Conservation (phyloP, 371 early-diverging fungal species). For the Conidiobolus incongruus region DNA sequence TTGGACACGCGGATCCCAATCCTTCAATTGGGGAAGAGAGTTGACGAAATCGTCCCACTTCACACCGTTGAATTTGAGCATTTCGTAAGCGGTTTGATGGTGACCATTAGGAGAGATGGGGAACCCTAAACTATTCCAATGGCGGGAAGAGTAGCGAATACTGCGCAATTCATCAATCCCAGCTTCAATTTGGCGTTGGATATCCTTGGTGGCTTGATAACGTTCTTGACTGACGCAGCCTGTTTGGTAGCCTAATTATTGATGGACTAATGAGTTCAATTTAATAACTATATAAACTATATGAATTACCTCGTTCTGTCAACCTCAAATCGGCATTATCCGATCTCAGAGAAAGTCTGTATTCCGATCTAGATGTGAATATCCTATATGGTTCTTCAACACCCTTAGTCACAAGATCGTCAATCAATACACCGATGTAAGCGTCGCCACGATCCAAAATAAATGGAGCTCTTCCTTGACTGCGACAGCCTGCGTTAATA, state of each 20-base stretch:
- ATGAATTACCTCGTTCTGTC: constrained; percentile 28
- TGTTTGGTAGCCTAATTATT: constrained; percentile 16
- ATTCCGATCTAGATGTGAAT: constrained; percentile 69
- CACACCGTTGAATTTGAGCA: constrained; percentile 20
- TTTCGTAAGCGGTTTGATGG: constrained; percentile 20
- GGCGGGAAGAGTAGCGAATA: constrained; percentile 16
- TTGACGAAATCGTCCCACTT: constrained; percentile 17
- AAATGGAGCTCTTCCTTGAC: constrained; percentile 24
- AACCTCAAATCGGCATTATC: constrained; percentile 66
- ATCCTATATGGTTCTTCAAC: constrained; percentile 72
- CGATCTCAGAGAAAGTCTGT: constrained; percentile 43
- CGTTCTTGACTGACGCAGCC: constrained; percentile 23
- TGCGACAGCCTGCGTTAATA: constrained; percentile 49
- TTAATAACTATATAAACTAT: neutral
- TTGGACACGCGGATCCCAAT: constrained; percentile 15
- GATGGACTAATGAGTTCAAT: neutral
- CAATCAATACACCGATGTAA: constrained; percentile 67
- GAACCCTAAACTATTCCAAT: constrained; percentile 24
- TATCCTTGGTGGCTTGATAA: constrained; percentile 16
- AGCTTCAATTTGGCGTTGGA: constrained; percentile 11
- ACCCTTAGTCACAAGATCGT: constrained; percentile 63
- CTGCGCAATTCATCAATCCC: constrained; percentile 17
- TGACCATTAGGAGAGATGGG: constrained; percentile 14
- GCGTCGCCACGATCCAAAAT: constrained; percentile 54
- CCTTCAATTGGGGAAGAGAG: constrained; percentile 17